Evolutionary conservation across 805 yeast species (phyloP).

Genomic region (Saccharomycopsis vini): DNA sequence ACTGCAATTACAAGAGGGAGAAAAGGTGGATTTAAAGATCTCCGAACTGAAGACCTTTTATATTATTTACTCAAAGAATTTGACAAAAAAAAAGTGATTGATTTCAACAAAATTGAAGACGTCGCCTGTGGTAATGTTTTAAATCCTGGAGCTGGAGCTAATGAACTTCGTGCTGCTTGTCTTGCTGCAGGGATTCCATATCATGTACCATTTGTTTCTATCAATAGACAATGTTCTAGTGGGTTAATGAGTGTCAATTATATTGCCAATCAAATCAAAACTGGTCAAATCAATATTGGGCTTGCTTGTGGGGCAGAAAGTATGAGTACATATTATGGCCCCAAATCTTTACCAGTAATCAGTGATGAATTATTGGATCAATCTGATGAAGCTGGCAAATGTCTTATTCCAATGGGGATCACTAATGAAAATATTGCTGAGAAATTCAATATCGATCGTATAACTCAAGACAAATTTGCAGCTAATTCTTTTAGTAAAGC

Average conservation of each 20-base stretch:
- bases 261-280: slow-evolving; percentile 76
- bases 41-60: slow-evolving; percentile 71
- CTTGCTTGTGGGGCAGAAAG: slow-evolving; percentile 91
- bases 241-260: slow-evolving; percentile 88
- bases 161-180: slow-evolving; percentile 87
- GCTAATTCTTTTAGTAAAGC: slow-evolving; percentile 84
- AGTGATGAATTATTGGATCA: slow-evolving; percentile 39
- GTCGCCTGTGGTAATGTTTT: slow-evolving; percentile 87
- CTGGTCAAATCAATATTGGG: slow-evolving; percentile 88
- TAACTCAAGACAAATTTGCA: slow-evolving; percentile 80
- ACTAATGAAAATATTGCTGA: slow-evolving; percentile 87
- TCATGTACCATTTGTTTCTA: slow-evolving; percentile 66
- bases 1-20: slow-evolving; percentile 87
- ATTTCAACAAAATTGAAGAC: slow-evolving; percentile 63
- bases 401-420: slow-evolving; percentile 92
- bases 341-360: slow-evolving; percentile 57
- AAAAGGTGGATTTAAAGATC: slow-evolving; percentile 76
- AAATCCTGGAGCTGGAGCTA: slow-evolving; percentile 89
- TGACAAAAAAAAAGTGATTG: slow-evolving; percentile 42
- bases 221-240: slow-evolving; percentile 92
- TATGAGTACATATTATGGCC: slow-evolving; percentile 87
- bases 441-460: slow-evolving; percentile 54
- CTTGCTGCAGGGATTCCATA: slow-evolving; percentile 88
- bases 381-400: slow-evolving; percentile 47
- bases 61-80: slow-evolving; percentile 55